Evolutionary conservation across 331 rosid genomes (phyloP).

Genomic region (Cydonia oblonga): DNA sequence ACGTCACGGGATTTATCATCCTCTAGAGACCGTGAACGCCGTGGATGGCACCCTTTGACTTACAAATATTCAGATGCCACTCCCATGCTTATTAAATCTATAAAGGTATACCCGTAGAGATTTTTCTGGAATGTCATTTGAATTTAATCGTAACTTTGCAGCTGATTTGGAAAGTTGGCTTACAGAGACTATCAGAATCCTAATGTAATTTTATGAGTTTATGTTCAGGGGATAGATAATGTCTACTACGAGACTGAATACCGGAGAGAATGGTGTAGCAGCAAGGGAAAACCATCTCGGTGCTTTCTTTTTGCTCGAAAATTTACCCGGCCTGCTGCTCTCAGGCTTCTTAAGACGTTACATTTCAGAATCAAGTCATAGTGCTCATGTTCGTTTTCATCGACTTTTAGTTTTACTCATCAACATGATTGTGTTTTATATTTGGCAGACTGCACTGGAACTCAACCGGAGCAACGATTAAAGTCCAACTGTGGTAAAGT

Average conservation of each 20-base stretch:
- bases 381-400: background rate
- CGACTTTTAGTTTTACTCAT: background rate
- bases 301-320: conserved; percentile 95
- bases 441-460: conserved; percentile 52
- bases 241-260: conserved; percentile 87
- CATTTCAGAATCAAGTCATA: conserved; percentile 1
- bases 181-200: too few species aligned
- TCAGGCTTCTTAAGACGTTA: conserved; percentile 80
- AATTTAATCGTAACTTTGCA: background rate
- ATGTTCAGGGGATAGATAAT: conserved; percentile 72
- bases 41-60: conserved; percentile 96
- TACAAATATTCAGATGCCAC: conserved; percentile 93
- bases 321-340: conserved; percentile 92
- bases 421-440: background rate
- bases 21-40: conserved; percentile 58
- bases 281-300: conserved; percentile 69
- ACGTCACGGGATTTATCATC: conserved; percentile 84
- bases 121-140: background rate
- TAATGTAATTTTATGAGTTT: background rate
- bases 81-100: conserved; percentile 57
- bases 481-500: background rate
- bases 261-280: conserved; percentile 92
- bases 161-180: background rate
- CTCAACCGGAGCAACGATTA: conserved; percentile 28
- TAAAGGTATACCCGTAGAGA: conserved; percentile 42